Conservation (phyloP, 1,284 basidiomycete species). For the Sanghuangporus sanghuang region DNA sequence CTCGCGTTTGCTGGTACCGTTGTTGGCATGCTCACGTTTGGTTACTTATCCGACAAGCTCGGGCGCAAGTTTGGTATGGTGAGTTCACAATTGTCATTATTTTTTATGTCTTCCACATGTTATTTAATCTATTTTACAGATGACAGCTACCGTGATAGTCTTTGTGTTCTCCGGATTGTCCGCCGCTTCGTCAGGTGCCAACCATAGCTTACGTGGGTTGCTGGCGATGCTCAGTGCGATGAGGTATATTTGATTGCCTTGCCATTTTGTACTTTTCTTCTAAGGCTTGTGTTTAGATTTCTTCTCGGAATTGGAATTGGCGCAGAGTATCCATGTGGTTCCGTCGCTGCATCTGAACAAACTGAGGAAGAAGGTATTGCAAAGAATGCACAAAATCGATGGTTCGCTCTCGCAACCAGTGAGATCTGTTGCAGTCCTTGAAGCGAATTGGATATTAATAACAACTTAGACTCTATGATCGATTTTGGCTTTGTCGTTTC, state of each 20-base stretch:
- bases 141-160: conserved; percentile 74
- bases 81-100: conserved; percentile 22
- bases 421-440: conserved; percentile 20
- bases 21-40: conserved; percentile 75
- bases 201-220: conserved; percentile 65
- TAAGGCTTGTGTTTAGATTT: conserved; percentile 41
- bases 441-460: background rate
- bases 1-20: conserved; percentile 80
- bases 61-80: conserved; percentile 90
- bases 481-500: conserved; percentile 84
- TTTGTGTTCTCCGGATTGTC: conserved; percentile 77
- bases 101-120: background rate
- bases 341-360: conserved; percentile 88
- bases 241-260: conserved; percentile 44
- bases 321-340: conserved; percentile 89
- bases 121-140: conserved; percentile 34
- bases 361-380: conserved; percentile 77
- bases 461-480: conserved; percentile 71
- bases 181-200: conserved; percentile 78
- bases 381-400: conserved; percentile 78
- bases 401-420: conserved; percentile 86
- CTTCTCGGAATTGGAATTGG: conserved; percentile 81
- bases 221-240: conserved; percentile 77
- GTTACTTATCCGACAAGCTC: conserved; percentile 79
- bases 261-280: background rate